phyloP scores from a whole-genome alignment of 2,329 filamentous ascomycete species.

The Aphanoascus verrucosus region DNA sequence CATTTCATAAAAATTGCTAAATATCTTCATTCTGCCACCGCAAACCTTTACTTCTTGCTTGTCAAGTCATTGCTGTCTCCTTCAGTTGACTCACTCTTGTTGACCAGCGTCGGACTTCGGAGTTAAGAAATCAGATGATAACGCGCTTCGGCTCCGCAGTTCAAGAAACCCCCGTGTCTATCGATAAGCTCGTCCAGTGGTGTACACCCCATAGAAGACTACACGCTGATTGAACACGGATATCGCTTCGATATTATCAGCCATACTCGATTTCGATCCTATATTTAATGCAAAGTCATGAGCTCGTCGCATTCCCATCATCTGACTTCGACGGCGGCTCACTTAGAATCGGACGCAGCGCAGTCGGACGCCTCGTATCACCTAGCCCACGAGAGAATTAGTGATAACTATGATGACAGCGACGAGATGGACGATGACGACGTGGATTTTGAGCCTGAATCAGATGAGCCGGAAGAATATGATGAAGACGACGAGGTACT shows the following conservation, averaged over 20 bases:
- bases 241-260: neutral
- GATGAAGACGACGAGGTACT: constrained; percentile 26
- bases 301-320: constrained; percentile 1
- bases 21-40: no score
- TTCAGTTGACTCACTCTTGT: no score
- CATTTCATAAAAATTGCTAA: no score
- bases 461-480: neutral
- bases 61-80: no score
- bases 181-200: neutral
- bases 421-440: constrained; percentile 36
- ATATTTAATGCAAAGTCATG: neutral
- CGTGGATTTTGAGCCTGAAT: constrained; percentile 39
- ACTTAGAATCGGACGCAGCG: neutral
- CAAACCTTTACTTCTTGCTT: no score
- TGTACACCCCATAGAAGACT: no score
- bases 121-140: neutral
- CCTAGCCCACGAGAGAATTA: constrained; percentile 28
- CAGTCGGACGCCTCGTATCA: constrained; percentile 23
- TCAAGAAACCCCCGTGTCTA: neutral
- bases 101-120: neutral
- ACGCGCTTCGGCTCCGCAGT: neutral
- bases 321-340: neutral
- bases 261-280: neutral
- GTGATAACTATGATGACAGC: constrained; percentile 25
- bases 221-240: neutral